These are phyloP conservation scores for Phaseolus lunatus DNA, from an alignment of 306 rosid genomes.

Conservation along the genomic window DNA sequence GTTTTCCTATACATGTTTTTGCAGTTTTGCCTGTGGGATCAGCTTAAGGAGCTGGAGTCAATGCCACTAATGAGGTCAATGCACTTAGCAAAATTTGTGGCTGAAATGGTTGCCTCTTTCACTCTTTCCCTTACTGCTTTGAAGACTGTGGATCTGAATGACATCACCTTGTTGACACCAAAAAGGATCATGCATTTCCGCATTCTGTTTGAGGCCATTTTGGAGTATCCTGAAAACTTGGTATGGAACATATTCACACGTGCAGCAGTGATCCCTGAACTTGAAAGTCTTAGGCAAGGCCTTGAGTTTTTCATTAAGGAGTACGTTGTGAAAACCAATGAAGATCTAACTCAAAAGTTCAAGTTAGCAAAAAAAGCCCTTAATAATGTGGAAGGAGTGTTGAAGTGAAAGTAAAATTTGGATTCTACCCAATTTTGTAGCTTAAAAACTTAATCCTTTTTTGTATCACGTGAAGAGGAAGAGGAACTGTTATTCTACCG, in stretches of 20 bases:
- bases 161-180: constrained; percentile 67
- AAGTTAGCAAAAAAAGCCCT: constrained; percentile 80
- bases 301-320: constrained; percentile 72
- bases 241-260: constrained; percentile 88
- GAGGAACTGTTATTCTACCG: background rate
- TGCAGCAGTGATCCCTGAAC: constrained; percentile 73
- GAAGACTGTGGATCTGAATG: constrained; percentile 73
- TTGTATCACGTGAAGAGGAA: background rate
- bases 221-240: constrained; percentile 62
- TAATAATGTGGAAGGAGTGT: constrained; percentile 75
- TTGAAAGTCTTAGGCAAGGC: constrained; percentile 76
- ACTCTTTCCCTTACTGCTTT: constrained; percentile 79
- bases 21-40: constrained; percentile 96
- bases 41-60: constrained; percentile 81
- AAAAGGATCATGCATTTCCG: constrained; percentile 87
- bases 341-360: constrained; percentile 56
- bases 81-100: constrained; percentile 86
- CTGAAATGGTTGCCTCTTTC: constrained; percentile 81
- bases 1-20: constrained; percentile 18
- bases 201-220: constrained; percentile 79
- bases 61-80: constrained; percentile 75
- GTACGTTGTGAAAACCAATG: constrained; percentile 66
- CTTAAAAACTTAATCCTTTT: background rate
- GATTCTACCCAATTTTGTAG: constrained; percentile 50
- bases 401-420: constrained; percentile 57